A percentile compares a stretch with the other conserved stretches of the same genome.
phyloP scores from a whole-genome alignment of 148 eudicot species.

The Talinum fruticosum region DNA sequence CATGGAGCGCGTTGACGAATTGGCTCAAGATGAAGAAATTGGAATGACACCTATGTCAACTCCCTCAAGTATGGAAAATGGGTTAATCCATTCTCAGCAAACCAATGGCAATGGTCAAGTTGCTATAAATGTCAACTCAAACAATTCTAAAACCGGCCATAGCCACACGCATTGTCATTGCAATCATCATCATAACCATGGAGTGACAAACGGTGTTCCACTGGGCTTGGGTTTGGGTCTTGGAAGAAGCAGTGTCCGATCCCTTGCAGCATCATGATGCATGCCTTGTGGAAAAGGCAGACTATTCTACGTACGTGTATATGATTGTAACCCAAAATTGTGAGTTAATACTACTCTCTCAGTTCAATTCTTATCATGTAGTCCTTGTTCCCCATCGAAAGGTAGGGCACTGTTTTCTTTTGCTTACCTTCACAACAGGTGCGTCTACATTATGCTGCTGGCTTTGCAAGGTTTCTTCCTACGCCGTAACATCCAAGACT shows the following conservation, averaged over 20 bases:
- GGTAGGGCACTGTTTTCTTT: not conserved
- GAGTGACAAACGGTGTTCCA: slow-evolving; percentile 49
- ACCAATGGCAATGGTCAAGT: slow-evolving; percentile 52
- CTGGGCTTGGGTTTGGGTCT: slow-evolving; percentile 75
- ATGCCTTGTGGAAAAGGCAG: not conserved
- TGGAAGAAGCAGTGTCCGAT: slow-evolving; percentile 49
- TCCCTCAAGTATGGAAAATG: slow-evolving; percentile 46
- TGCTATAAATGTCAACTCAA: slow-evolving; percentile 46
- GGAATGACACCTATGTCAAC: slow-evolving; percentile 57
- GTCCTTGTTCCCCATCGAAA: not conserved
- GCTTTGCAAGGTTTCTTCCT: not conserved
- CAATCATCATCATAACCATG: slow-evolving; percentile 47
- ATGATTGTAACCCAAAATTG: slow-evolving; percentile 30
- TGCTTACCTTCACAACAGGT: not conserved
- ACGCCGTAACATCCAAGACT: not conserved
- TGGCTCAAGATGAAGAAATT: slow-evolving; percentile 51
- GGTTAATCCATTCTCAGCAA: slow-evolving; percentile 53
- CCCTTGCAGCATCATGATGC: slow-evolving; percentile 49
- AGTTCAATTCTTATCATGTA: slow-evolving; percentile 5
- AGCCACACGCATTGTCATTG: slow-evolving; percentile 56
- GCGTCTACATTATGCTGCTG: not conserved
- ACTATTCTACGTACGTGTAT: slow-evolving; percentile 26
- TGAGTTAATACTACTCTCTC: slow-evolving; percentile 12
- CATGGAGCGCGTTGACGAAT: slow-evolving; percentile 49
- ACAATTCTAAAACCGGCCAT: slow-evolving; percentile 35